Base-by-base conservation (phyloP, 495 filamentous ascomycete species). In the Filosporella fistucella region DNA sequence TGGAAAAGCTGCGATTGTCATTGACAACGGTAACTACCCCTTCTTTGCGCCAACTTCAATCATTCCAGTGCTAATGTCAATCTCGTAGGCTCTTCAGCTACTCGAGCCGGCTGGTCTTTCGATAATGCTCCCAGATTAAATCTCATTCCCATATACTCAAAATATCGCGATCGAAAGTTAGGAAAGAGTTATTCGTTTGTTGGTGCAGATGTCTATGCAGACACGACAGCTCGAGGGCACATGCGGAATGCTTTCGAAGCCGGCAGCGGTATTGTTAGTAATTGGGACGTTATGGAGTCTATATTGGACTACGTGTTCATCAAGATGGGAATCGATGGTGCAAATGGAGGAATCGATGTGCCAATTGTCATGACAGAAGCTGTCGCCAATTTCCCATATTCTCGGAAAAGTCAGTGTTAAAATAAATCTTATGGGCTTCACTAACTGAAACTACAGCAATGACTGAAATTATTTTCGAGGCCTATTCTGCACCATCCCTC, bases 241-340 rank as follows among this genome's bases (percentile, higher is more conserved):
- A 81, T 94, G 26, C 82, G 88, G 53, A 86, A 89, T 66, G 84
- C 88, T 0, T 98, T 97, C 57, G 94, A 98, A 58, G 80, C 86
- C 4, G 89, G 88, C 17, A 88, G 79, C 34, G 91, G 89, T 46
- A 85, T 98, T 23, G 82, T 97, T 35, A 88, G 86, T 59, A 98
- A 96, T 63, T 98, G 94, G 87, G 93, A 98, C 62, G 89, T 88
- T 13, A 86, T 95, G 80, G 93, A 98, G 62, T 88, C 88, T 26
- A 71, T 96, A 20, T 63, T 98, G 43, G 93, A 98, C 63, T 93
- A 95, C 58, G 70, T 89, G 22, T 97, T 98, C 63, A 68, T 95
- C 37, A 96, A 95, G 67, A 68, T 98, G 29, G 94, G 93, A 11
- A 74, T 96, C 43, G 87, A 95, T 46, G 86, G 84, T 5, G 70